Base-by-base conservation (phyloP, 225 moss, liverwort and hornwort genomes). In the Ulota crispa region DNA sequence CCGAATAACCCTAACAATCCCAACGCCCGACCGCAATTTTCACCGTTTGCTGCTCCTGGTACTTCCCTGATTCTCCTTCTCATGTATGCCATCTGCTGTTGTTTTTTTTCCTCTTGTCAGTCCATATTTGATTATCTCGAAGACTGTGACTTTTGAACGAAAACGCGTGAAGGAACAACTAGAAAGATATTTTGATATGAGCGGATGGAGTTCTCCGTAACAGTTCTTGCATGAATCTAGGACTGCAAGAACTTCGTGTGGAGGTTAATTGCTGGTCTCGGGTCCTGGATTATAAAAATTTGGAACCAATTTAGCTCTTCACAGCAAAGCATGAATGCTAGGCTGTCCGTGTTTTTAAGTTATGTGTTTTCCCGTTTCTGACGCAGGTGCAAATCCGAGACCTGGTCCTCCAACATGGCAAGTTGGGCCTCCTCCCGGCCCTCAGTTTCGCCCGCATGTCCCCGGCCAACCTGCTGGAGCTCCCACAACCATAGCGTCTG, bases 401-500 rank as follows among this genome's bases (percentile, higher is more conserved):
- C 79, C 86, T 36, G 86, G 85, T 78, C 83, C 86, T 27, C 86
- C 86, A 42, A 73, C 86, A 85, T 91, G 91, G 91, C 91, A 89
- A 70, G 61, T 80, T 34, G 88, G 88, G 55, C 87, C 85, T 68
- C 84, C 86, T 70, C 79, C 76, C 73, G 88, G 88, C 19, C 78
- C 84, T 61, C 91, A 83, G 74, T 87, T 89, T 78, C 84, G 88
- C 61, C 85, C 86, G 32, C 85, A 72, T 23, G 70, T 74, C 74
- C 72, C 81, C 16, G 82, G 81, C 13, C 82, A 71, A 59, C 16
- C 45, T 77, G 27, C 82, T 19, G 85, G 86, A 81, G 73, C 57
- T 76, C 76, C 88, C 56, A 31, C 62, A 52, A 85, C 86, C 32
- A 42, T 89, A 63, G 88, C 88, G 23, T 81, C 87, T 59, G 88